phyloP scores from a whole-genome alignment of 768 basidiomycete species.

The Grammothele lineata region DNA sequence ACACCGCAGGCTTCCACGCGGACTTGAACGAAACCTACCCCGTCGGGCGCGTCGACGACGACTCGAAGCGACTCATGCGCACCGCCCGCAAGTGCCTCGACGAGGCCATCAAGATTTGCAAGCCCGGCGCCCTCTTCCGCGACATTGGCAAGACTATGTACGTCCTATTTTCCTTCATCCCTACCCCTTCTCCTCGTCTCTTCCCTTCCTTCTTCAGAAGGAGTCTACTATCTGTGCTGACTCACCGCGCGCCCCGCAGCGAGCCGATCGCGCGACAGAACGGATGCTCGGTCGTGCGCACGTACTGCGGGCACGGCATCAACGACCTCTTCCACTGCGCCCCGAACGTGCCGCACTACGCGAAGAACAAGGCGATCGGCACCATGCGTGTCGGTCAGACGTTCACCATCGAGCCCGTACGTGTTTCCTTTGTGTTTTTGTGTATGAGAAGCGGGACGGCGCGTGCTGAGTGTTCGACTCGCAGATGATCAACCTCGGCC shows the following conservation, averaged over 20 bases:
- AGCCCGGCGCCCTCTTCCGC: conserved; percentile 87
- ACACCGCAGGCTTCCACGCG: conserved; percentile 73
- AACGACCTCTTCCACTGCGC: conserved; percentile 80
- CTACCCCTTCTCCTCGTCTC: no score
- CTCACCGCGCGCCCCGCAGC: conserved; percentile 38
- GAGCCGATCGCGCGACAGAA: conserved; percentile 82
- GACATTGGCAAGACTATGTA: conserved; percentile 87
- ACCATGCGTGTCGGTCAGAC: conserved; percentile 90
- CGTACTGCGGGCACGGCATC: conserved; percentile 90
- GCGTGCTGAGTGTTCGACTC: neutral
- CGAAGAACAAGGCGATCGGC: conserved; percentile 89
- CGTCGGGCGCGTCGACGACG: conserved; percentile 80
- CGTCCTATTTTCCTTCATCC: conserved; percentile 24
- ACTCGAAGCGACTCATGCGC: conserved; percentile 75
- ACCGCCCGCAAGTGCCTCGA: conserved; percentile 82
- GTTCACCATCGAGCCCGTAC: conserved; percentile 79
- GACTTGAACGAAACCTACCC: conserved; percentile 94
- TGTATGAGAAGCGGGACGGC: neutral
- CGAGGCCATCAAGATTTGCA: conserved; percentile 88
- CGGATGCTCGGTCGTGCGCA: conserved; percentile 87
- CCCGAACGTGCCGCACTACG: conserved; percentile 93
- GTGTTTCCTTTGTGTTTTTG: conserved; percentile 17
- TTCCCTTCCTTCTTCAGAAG: no score
- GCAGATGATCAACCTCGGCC: conserved; percentile 91
- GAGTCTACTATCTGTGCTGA: no score